Evolutionary conservation across 192 early-diverging fungal genomes (phyloP), one percentile per base, ranked within the genome.

Genomic region (Umbelopsis sp.): DNA sequence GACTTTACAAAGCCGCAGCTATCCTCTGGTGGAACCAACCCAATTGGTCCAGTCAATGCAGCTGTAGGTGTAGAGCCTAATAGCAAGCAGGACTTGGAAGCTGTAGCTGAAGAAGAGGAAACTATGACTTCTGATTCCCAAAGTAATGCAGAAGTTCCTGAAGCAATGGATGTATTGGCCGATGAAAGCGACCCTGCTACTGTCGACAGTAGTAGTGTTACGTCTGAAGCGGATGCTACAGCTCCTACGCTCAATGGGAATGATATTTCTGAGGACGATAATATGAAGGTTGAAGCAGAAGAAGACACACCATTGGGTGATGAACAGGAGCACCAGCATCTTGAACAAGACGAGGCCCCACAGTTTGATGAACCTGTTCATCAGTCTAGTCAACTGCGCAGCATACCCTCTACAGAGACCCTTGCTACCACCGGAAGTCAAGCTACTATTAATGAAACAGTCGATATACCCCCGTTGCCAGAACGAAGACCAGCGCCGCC

Each of bases 371-470:
- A 62, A 62, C 2, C 24, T 0, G 14, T 34, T 9, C 56, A 20
- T 34, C 12, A 11, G 26, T 6, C 56, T 4, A 62, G 56, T 14
- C 56, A 62, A 14, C 56, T 62, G 0, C 26, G 56, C 11, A 62
- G 56, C 14, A 34, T 12, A 17, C 56, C 56, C 2, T 62, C 56
- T 16, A 62, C 56, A 17, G 56, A 62, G n/a, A 62, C 56, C 8
- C 31, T 62, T 20, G 56, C 56, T 6, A 62, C 56, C 20, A 62
- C 56, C 5, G 56, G 56, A 12, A 62, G 56, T 34, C 56, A 62
- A 14, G 31, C 56, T 11, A 62, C 56, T 16, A 17, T 62, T 36
- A 62, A 62, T 32, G 56, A 62, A 62, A 12, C 56, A 14, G 29
- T 62, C 17, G 56, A 62, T 62, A 34, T 62, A 29, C 26, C 56